Evolutionary conservation across 805 yeast species (phyloP).

Genomic region (Cyberlindnera mississippiensis): DNA sequence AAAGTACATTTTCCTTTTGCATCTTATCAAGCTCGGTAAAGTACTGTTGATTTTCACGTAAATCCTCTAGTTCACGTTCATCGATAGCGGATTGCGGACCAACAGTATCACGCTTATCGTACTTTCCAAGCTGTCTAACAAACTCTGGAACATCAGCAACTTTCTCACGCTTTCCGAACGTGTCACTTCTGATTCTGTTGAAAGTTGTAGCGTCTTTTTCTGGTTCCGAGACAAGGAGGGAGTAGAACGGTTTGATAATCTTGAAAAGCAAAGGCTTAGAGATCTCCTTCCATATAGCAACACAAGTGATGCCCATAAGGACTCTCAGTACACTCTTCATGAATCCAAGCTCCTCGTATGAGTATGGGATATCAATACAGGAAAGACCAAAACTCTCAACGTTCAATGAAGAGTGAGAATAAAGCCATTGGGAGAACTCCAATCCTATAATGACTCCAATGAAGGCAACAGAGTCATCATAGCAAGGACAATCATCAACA

Average conservation of each 20-base stretch:
- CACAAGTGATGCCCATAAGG: slow-evolving; percentile 54
- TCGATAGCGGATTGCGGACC: slow-evolving; percentile 28
- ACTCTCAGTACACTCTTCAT: slow-evolving; percentile 43
- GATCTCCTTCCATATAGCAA: slow-evolving; percentile 69
- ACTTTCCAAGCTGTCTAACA: slow-evolving; percentile 14
- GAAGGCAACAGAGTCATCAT: slow-evolving; percentile 91
- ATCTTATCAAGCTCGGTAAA: slow-evolving; percentile 22
- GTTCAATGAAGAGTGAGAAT: slow-evolving; percentile 22
- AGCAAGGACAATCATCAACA: slow-evolving; percentile 92
- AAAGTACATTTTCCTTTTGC: slow-evolving; percentile 21
- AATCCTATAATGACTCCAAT: slow-evolving; percentile 82
- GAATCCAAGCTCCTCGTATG: slow-evolving; percentile 40
- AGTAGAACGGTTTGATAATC: slow-evolving; percentile 55
- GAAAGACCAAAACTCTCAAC: slow-evolving; percentile 16
- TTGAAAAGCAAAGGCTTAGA: slow-evolving; percentile 65
- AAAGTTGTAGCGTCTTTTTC: slow-evolving; percentile 16
- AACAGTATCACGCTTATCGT: slow-evolving; percentile 17
- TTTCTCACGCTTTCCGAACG: slow-evolving; percentile 25
- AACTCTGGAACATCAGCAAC: slow-evolving; percentile 19
- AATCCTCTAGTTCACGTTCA: slow-evolving; percentile 22
- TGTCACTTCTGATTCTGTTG: slow-evolving; percentile 25
- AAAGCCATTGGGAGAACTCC: slow-evolving; percentile 39
- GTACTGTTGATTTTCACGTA: slow-evolving; percentile 15
- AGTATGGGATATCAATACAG: slow-evolving; percentile 39
- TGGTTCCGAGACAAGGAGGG: slow-evolving; percentile 14